Conservation (phyloP, 129 eudicot species). For the Arctium lappa region DNA sequence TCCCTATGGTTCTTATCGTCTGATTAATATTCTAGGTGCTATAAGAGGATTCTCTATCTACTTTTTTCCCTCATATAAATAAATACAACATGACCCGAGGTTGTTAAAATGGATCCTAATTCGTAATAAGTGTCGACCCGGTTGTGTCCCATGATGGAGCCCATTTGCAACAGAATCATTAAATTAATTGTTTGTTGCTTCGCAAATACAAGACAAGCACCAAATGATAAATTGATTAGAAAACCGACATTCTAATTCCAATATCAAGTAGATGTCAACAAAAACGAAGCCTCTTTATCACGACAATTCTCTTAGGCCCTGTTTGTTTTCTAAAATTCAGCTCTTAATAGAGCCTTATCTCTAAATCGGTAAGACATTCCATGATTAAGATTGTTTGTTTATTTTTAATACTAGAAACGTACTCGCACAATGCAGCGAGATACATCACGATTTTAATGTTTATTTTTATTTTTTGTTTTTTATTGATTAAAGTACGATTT, state of each 20-base stretch:
- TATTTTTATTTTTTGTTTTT: no score
- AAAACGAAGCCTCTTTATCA: not conserved
- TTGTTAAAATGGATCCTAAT: not conserved
- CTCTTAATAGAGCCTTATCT: no score
- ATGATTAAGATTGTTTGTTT: no score
- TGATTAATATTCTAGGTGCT: not conserved
- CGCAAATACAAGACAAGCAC: not conserved
- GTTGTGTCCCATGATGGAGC: not conserved
- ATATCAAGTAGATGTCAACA: not conserved
- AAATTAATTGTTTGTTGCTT: not conserved
- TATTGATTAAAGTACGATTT: no score
- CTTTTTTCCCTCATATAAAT: not conserved
- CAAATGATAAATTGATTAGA: not conserved
- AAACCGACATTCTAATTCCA: not conserved
- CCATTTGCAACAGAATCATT: not conserved
- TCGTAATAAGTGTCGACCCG: not conserved
- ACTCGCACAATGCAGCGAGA: no score
- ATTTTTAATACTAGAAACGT: no score
- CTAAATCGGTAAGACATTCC: no score
- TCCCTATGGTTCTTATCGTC: not conserved
- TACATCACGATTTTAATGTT: no score
- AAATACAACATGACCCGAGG: not conserved
- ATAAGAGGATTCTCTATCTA: not conserved
- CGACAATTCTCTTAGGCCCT: not conserved
- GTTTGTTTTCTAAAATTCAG: no score